A percentile compares a stretch with the other conserved stretches of the same genome.
These are phyloP conservation scores for Polyplosphaeria fusca DNA, from an alignment of 495 filamentous ascomycete genomes.

Conservation along the genomic window DNA sequence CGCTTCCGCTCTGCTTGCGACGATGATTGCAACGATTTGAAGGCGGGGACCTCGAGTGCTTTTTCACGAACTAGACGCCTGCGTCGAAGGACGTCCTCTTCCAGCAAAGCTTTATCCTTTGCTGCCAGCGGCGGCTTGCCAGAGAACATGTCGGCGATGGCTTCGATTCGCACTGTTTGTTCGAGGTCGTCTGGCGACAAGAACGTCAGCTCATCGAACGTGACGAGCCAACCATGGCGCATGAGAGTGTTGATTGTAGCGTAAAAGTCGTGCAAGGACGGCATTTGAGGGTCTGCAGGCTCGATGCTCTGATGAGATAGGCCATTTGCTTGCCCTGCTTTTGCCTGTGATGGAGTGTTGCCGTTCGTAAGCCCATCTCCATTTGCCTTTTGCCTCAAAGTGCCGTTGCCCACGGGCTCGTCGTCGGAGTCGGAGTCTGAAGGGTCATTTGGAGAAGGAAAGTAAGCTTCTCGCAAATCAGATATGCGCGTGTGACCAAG, in stretches of 20 bases:
- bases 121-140: constrained; percentile 5
- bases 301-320: too few relatives aligned
- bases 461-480: constrained; percentile 57
- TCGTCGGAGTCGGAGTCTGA: constrained; percentile 10
- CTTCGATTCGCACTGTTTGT: too few relatives aligned
- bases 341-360: not conserved
- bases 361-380: too few relatives aligned
- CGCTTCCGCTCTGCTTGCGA: too few relatives aligned
- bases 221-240: constrained; percentile 17
- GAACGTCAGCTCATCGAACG: constrained; percentile 5
- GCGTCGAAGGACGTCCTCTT: not conserved
- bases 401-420: too few relatives aligned
- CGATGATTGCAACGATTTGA: not conserved
- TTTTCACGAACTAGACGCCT: constrained; percentile 22
- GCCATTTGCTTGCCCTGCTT: not conserved
- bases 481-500: constrained; percentile 72
- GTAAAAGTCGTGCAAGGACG: constrained; percentile 10
- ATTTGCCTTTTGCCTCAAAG: too few relatives aligned
- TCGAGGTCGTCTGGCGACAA: too few relatives aligned
- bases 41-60: not conserved
- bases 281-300: too few relatives aligned
- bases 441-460: constrained; percentile 18
- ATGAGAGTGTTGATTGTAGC: constrained; percentile 13
- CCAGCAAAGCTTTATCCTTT: constrained; percentile 4
- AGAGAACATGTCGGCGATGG: too few relatives aligned